Evolutionary conservation across 257 asterid species (phyloP).

Genomic region (Lycium barbarum): DNA sequence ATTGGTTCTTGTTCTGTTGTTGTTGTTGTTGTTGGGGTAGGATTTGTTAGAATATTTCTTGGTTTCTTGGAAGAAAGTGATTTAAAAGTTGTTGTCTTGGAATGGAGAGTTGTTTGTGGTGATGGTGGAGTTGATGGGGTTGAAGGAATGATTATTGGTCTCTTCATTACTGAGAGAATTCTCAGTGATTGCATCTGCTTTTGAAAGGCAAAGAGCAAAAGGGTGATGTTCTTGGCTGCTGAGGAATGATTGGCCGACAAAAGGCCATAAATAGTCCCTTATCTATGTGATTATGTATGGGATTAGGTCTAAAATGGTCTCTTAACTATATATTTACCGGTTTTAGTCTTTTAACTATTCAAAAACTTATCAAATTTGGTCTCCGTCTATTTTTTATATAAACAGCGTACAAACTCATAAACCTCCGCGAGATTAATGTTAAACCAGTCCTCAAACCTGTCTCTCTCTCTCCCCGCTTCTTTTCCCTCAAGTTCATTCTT

Average conservation of each 20-base stretch:
- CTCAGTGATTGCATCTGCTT: not conserved
- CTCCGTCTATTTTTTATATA: too few species aligned
- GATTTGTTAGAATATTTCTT: constrained; percentile 49
- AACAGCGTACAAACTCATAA: too few species aligned
- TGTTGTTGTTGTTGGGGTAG: constrained; percentile 38
- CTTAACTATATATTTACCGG: too few species aligned
- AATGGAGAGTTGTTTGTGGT: constrained; percentile 29
- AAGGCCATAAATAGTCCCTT: not conserved
- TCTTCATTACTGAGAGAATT: constrained; percentile 37
- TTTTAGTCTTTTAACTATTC: too few species aligned
- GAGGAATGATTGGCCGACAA: not conserved
- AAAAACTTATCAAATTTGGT: too few species aligned
- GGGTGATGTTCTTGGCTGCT: not conserved
- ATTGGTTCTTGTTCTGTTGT: constrained; percentile 42
- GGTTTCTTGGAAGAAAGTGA: constrained; percentile 33
- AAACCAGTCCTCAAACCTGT: too few species aligned
- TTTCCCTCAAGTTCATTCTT: too few species aligned
- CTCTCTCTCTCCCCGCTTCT: too few species aligned
- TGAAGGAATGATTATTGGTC: constrained; percentile 22
- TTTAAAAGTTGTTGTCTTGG: constrained; percentile 16
- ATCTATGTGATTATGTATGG: too few species aligned
- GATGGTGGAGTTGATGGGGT: constrained; percentile 39
- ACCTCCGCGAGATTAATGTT: too few species aligned
- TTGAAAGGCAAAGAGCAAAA: not conserved
- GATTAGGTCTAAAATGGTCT: too few species aligned